These are phyloP conservation scores for Syncephalastrum monosporum DNA, from an alignment of 371 early-diverging fungal genomes.

Conservation along the genomic window DNA sequence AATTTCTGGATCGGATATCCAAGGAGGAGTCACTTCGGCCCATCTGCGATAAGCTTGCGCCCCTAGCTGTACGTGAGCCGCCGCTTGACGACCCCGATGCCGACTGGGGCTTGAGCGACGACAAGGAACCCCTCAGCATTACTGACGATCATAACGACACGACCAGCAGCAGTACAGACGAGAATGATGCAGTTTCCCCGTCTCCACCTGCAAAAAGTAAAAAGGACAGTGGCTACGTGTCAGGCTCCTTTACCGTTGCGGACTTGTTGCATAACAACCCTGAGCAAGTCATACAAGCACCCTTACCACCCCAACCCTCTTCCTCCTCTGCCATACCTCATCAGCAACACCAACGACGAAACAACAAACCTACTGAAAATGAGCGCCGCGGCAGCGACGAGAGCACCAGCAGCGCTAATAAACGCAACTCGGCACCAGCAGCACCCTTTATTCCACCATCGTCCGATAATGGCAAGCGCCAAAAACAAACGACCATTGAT, in stretches of 20 bases:
- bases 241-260: slow-evolving; percentile 22
- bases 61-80: slow-evolving; percentile 41
- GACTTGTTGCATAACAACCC: slow-evolving; percentile 7
- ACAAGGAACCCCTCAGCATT: slow-evolving; percentile 4
- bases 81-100: slow-evolving; percentile 43
- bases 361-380: neutral
- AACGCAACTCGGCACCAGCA: neutral
- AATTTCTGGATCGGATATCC: slow-evolving; percentile 43
- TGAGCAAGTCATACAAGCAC: neutral
- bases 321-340: neutral
- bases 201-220: slow-evolving; percentile 17
- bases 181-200: neutral
- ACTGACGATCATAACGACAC: neutral
- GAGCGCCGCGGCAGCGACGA: neutral
- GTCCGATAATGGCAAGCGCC: no score
- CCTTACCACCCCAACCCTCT: slow-evolving; percentile 3
- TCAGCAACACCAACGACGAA: neutral
- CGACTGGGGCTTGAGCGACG: slow-evolving; percentile 42
- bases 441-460: no score
- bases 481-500: no score
- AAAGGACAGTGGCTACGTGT: slow-evolving; percentile 46
- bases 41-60: slow-evolving; percentile 41
- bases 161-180: slow-evolving; percentile 1
- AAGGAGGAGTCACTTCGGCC: slow-evolving; percentile 34
- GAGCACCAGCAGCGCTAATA: neutral